phyloP scores from a whole-genome alignment of 2,329 filamentous ascomycete genomes.

The Camptophora hylomeconis region DNA sequence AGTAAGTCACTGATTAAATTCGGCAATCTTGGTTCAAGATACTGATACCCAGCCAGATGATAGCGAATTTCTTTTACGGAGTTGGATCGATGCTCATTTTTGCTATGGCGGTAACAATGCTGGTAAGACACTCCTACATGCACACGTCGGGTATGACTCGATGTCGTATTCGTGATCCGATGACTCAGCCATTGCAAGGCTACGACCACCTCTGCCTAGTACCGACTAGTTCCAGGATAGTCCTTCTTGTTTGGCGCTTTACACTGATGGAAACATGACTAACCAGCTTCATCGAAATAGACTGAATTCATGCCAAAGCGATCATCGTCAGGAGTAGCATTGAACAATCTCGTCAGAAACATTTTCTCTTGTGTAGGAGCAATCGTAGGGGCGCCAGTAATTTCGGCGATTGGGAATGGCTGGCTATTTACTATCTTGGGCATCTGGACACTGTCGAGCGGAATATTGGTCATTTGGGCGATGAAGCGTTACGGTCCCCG shows the following conservation, averaged over 20 bases:
- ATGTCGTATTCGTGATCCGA: too few relatives aligned
- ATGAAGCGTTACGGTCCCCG: conserved; percentile 32
- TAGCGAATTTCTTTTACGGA: conserved; percentile 63
- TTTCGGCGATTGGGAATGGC: conserved; percentile 57
- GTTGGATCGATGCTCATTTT: conserved; percentile 69
- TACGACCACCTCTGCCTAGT: too few relatives aligned
- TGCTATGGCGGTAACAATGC: conserved; percentile 62
- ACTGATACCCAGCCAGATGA: conserved; percentile 25
- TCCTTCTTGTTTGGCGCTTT: too few relatives aligned
- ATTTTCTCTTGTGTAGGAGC: conserved; percentile 62
- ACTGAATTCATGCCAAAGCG: conserved; percentile 68
- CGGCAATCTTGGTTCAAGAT: conserved; percentile 19
- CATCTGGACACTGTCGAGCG: conserved; percentile 43
- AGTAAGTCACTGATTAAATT: conserved; percentile 21
- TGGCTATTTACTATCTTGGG: conserved; percentile 59
- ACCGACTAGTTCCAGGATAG: too few relatives aligned
- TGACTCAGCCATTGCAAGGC: too few relatives aligned
- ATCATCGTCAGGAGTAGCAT: conserved; percentile 59
- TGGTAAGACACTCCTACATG: too few relatives aligned
- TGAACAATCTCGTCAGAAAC: conserved; percentile 64
- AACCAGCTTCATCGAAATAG: too few relatives aligned
- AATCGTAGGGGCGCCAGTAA: conserved; percentile 57
- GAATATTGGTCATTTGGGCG: conserved; percentile 43
- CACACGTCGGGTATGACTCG: too few relatives aligned
- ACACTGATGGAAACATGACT: too few relatives aligned